These are phyloP conservation scores for Plasmopara muralis DNA, from an alignment of 352 stramenopile species.

Conservation along the genomic window DNA sequence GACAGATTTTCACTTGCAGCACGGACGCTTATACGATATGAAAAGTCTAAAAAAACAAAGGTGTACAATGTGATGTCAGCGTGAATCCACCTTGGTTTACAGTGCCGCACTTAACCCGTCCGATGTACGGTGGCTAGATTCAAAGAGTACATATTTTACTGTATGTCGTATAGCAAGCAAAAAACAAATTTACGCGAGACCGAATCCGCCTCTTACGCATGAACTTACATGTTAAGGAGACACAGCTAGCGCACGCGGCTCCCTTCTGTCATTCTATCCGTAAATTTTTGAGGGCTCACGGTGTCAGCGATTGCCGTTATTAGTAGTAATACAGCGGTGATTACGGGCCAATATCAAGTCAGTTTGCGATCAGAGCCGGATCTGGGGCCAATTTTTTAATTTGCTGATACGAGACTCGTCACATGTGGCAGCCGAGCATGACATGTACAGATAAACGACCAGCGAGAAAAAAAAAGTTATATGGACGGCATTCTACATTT, in stretches of 20 bases:
- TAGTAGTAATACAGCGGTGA: not conserved
- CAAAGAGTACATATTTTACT: not conserved
- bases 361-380: conserved; percentile 11
- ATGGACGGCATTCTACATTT: too few species aligned
- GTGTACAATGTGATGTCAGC: too few species aligned
- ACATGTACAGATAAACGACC: not conserved
- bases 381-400: not conserved
- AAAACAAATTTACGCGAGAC: conserved; percentile 12
- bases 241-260: conserved; percentile 11
- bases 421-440: conserved; percentile 9
- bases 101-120: not conserved
- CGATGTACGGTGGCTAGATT: not conserved
- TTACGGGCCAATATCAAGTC: not conserved
- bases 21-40: too few species aligned
- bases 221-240: conserved; percentile 1
- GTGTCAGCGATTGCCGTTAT: not conserved
- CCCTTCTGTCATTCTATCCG: conserved; percentile 3
- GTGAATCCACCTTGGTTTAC: too few species aligned
- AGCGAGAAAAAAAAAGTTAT: not conserved
- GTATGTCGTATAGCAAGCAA: conserved; percentile 6
- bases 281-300: not conserved
- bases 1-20: not conserved
- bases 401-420: conserved; percentile 14
- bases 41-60: too few species aligned
- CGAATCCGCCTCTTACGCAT: conserved; percentile 8